Percentiles rank a stretch among this genome's conserved stretches.
phyloP scores from a whole-genome alignment of 768 basidiomycete genomes.

The Russula ochroleuca region DNA sequence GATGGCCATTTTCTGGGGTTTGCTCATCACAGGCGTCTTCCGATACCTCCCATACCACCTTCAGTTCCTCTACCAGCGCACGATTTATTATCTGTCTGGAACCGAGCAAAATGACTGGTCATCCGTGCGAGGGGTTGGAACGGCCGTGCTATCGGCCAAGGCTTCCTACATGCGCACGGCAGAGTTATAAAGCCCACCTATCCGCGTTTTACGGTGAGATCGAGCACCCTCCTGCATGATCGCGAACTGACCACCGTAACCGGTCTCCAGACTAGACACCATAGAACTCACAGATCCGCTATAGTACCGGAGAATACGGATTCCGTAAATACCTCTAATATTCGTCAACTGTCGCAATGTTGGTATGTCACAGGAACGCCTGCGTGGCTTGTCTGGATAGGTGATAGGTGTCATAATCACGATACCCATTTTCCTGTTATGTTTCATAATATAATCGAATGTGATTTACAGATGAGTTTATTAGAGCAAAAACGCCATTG shows the following conservation, averaged over 20 bases:
- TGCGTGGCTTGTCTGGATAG: not conserved
- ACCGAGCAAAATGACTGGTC: conserved; percentile 34
- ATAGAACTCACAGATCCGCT: not conserved
- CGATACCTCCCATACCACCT: conserved; percentile 59
- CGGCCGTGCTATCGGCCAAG: conserved; percentile 8
- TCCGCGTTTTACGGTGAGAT: not conserved
- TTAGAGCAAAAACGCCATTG: not conserved
- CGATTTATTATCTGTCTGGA: conserved; percentile 62
- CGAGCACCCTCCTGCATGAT: not conserved
- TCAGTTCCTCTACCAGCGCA: conserved; percentile 47
- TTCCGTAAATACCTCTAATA: not conserved
- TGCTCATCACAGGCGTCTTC: conserved; percentile 49
- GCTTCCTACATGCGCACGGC: not conserved
- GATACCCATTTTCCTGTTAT: not conserved
- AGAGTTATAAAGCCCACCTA: conserved; percentile 10
- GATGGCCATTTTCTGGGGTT: conserved; percentile 38
- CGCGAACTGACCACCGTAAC: not conserved
- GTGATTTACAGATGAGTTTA: not conserved
- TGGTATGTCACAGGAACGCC: not conserved
- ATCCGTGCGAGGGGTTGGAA: conserved; percentile 4
- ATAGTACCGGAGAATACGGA: not conserved
- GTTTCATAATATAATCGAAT: not conserved
- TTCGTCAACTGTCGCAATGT: not conserved
- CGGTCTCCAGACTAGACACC: not conserved
- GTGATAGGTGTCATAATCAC: not conserved